These are phyloP conservation scores for Trypanosoma caninum DNA, from an alignment of 208 protist genomes.

Conservation along the genomic window DNA sequence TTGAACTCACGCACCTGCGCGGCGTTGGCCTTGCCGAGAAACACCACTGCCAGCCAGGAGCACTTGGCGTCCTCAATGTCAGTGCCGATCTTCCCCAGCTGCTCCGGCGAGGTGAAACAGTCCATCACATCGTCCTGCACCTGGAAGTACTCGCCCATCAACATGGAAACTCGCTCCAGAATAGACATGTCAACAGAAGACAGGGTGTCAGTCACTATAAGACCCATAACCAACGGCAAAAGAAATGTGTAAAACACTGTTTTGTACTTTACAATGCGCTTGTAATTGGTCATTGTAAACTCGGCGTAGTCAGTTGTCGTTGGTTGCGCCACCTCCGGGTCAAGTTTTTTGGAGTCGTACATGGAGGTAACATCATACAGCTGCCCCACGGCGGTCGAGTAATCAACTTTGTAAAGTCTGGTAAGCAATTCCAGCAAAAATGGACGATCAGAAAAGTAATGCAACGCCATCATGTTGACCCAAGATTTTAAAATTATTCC, in stretches of 20 bases:
- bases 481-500: slow-evolving; percentile 92
- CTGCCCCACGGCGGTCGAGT: slow-evolving; percentile 95
- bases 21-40: slow-evolving; percentile 50
- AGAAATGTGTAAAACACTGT: slow-evolving; percentile 98
- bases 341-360: slow-evolving; percentile 88
- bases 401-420: slow-evolving; percentile 90
- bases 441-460: slow-evolving; percentile 85
- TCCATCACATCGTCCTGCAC: slow-evolving; percentile 98
- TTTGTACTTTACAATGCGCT: slow-evolving; percentile 96
- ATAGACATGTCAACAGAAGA: slow-evolving; percentile 50
- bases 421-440: slow-evolving; percentile 90
- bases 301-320: slow-evolving; percentile 80
- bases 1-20: slow-evolving; percentile 76
- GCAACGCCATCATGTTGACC: slow-evolving; percentile 90
- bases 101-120: slow-evolving; percentile 93
- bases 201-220: slow-evolving; percentile 81
- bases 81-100: slow-evolving; percentile 97
- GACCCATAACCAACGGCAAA: slow-evolving; percentile 93
- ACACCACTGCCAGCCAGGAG: slow-evolving; percentile 94
- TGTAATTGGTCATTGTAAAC: slow-evolving; percentile 88
- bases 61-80: slow-evolving; percentile 98
- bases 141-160: slow-evolving; percentile 98
- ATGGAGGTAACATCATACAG: slow-evolving; percentile 93
- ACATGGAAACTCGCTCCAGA: slow-evolving; percentile 81
- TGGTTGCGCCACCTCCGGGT: slow-evolving; percentile 57